A percentile compares a stretch with the other conserved stretches of the same genome.
These are phyloP conservation scores for Citropsis articulata DNA, from an alignment of 345 rosid species.

Conservation along the genomic window DNA sequence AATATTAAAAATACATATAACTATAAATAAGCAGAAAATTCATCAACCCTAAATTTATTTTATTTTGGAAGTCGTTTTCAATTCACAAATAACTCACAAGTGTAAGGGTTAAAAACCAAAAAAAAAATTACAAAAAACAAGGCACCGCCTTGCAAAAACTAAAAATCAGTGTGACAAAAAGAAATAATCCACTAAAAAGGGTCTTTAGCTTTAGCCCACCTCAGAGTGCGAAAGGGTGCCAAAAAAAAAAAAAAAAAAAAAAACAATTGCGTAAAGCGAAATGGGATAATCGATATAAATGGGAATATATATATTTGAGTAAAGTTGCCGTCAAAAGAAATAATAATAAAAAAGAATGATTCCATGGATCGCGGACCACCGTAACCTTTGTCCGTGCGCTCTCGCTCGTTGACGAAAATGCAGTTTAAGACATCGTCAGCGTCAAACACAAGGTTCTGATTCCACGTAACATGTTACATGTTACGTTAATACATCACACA, in stretches of 20 bases:
- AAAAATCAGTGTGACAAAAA: neutral
- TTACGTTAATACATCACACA: neutral
- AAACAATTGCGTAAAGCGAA: neutral
- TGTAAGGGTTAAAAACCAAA: neutral
- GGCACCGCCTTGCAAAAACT: neutral
- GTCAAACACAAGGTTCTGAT: neutral
- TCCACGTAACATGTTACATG: neutral
- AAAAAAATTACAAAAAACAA: neutral
- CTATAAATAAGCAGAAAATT: neutral
- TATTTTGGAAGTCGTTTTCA: neutral
- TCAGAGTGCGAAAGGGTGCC: neutral
- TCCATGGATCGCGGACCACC: neutral
- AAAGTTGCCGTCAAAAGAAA: constrained; percentile 10
- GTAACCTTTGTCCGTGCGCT: neutral
- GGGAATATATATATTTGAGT: neutral
- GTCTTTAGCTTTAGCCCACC: no score
- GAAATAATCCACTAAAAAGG: neutral
- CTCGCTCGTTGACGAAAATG: neutral
- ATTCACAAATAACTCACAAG: neutral
- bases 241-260: neutral
- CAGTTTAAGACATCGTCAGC: neutral
- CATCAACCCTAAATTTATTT: neutral
- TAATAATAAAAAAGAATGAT: neutral
- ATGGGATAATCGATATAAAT: constrained; percentile 1
- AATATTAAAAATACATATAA: no score